These are phyloP conservation scores for Sanguinoderma infundibulare DNA, from an alignment of 1,284 basidiomycete species.

Conservation along the genomic window DNA sequence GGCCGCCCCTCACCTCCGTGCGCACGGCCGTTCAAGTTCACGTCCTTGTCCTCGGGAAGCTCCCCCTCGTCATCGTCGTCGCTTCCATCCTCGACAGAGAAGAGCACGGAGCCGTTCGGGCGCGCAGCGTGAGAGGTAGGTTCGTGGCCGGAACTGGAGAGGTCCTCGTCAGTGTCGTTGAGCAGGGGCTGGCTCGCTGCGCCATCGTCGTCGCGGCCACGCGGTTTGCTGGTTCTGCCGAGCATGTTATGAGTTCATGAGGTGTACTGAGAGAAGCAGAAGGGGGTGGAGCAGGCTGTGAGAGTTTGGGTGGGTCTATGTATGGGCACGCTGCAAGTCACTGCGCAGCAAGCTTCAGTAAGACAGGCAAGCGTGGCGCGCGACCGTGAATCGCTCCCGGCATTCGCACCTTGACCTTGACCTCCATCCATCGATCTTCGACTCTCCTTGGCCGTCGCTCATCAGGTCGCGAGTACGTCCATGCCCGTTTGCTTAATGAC, in stretches of 20 bases:
- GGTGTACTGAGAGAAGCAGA: background rate
- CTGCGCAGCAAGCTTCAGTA: background rate
- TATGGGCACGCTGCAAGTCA: background rate
- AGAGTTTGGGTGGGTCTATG: conserved; percentile 11
- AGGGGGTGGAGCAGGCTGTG: background rate
- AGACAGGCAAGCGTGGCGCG: background rate
- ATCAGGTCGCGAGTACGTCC: background rate
- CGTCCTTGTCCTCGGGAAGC: conserved; percentile 20
- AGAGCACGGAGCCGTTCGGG: conserved; percentile 32
- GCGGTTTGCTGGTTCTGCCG: conserved; percentile 40
- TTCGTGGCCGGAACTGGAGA: conserved; percentile 17
- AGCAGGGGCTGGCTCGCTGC: conserved; percentile 63
- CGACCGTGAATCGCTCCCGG: no score
- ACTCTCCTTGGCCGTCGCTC: background rate
- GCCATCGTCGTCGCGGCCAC: conserved; percentile 36
- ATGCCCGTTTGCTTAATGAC: background rate
- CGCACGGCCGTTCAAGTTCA: conserved; percentile 13
- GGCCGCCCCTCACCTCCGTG: conserved; percentile 21
- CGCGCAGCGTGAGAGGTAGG: conserved; percentile 4
- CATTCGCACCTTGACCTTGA: no score
- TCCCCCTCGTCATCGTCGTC: conserved; percentile 37
- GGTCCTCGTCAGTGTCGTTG: conserved; percentile 43
- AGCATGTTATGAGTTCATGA: conserved; percentile 32
- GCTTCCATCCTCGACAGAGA: conserved; percentile 32
- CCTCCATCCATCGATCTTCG: no score